Evolutionary conservation across 495 filamentous ascomycete genomes (phyloP).

Genomic region (Friedmanniomyces simplex): DNA sequence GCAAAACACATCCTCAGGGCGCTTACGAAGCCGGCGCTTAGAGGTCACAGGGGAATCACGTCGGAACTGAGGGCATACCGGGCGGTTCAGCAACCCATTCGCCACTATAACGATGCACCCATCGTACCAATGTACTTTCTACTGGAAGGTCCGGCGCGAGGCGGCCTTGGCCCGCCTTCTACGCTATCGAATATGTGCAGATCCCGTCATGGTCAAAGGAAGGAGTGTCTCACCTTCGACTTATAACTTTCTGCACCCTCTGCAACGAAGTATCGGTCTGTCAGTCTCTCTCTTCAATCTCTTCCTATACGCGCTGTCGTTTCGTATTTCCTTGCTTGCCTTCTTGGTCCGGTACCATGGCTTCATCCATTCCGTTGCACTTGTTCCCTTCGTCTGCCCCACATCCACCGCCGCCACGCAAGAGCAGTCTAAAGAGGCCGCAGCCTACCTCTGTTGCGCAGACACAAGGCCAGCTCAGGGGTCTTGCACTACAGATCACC

Average conservation of each 20-base stretch:
- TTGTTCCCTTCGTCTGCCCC: slow-evolving; percentile 10
- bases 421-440: slow-evolving; percentile 10
- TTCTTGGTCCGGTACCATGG: slow-evolving; percentile 16
- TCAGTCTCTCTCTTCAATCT: background rate
- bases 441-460: background rate
- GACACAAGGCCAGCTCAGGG: slow-evolving; percentile 3
- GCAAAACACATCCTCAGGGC: background rate
- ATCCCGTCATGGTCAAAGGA: background rate
- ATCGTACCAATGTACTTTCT: background rate
- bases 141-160: slow-evolving; percentile 4
- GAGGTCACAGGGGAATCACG: background rate
- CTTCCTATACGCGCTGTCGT: background rate
- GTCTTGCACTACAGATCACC: slow-evolving; percentile 14
- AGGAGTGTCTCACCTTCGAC: background rate
- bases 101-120: background rate
- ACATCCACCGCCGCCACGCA: slow-evolving; percentile 7
- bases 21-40: slow-evolving; percentile 11
- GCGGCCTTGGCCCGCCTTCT: slow-evolving; percentile 1
- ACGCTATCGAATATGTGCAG: slow-evolving; percentile 14
- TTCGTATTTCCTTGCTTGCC: background rate
- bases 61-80: background rate
- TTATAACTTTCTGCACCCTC: background rate
- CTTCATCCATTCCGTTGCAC: slow-evolving; percentile 7
- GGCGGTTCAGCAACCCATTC: background rate
- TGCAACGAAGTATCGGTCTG: background rate